Base-by-base conservation (phyloP, 129 eudicot species). In the Helianthus annuus region DNA sequence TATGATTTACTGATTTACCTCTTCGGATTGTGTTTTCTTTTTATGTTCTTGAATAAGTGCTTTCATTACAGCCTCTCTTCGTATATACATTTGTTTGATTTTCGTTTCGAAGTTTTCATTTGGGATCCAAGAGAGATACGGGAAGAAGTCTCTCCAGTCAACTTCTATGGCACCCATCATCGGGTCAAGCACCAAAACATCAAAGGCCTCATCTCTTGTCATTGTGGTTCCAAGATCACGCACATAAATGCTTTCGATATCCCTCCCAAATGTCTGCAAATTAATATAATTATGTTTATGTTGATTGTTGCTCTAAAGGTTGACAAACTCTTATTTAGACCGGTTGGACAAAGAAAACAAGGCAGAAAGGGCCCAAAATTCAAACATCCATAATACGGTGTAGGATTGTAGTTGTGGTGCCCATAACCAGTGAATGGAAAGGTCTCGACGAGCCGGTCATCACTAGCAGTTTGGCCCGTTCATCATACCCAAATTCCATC, bases 141-240 rank as follows among this genome's bases (percentile, higher is more conserved):
- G 89, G 57, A 82, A 85, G 66, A 85, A 85, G 70, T 85, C 86
- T 68, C 89, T 79, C 89, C 89, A 85, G 55, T 85, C 86, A 10
- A 85, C 84, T 12, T 85, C 86, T 24, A 79, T 78, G 24, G 82
- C 82, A 55, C 82, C 89, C 80, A 74, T 74, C 82, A 85, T 61
- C 13, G 71, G 67, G 59, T 82, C 89, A 10, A 39, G 0, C 32
- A 85, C 84, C 44, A 85, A 17, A 71, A 83, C 62, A 4, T 75
- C 66, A 46, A 78, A 57, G 8, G 79, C 58, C 66, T 78, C 84
- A 5, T 82, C 73, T 65, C 70, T 75, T 16, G 86, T 69, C 70
- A 85, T 61, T 48, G 84, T 81, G 53, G 14, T 51, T 13, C 82
- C 82, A 45, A 85, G 86, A 69, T 81, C 82, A 29, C 51, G 55